phyloP scores from a whole-genome alignment of 73 alveolate genomes.

The Stentor roeselii region DNA sequence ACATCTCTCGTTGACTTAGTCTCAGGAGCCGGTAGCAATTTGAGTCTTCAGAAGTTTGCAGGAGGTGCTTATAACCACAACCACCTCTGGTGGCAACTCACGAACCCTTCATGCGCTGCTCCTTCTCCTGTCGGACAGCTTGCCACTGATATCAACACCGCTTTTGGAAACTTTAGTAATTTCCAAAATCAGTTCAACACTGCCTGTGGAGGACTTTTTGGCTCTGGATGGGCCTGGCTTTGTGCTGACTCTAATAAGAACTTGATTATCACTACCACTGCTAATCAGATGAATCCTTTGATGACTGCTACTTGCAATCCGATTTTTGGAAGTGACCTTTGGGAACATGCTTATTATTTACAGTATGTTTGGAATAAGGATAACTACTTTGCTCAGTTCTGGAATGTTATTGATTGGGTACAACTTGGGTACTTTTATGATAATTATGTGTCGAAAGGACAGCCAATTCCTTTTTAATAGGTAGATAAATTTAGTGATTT shows the following conservation, averaged over 20 bases:
- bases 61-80: constrained; percentile 28
- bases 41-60: constrained; percentile 15
- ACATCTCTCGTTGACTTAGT: not conserved
- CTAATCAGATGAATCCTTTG: constrained; percentile 27
- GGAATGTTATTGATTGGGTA: constrained; percentile 32
- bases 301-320: constrained; percentile 22
- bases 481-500: too few species aligned
- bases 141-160: not conserved
- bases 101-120: not conserved
- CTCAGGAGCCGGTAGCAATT: not conserved
- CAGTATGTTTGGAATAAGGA: not conserved
- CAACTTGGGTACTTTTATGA: constrained; percentile 17
- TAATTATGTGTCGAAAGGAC: constrained; percentile 19
- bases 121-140: not conserved
- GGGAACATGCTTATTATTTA: constrained; percentile 35
- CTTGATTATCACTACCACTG: not conserved
- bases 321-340: constrained; percentile 10
- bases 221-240: constrained; percentile 33
- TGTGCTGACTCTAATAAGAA: not conserved
- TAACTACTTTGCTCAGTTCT: not conserved
- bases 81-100: constrained; percentile 1
- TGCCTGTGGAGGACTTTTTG: constrained; percentile 13
- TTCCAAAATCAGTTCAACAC: constrained; percentile 14
- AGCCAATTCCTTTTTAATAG: constrained; percentile 6
- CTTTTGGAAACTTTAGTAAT: constrained; percentile 11